Conservation (phyloP, 257 asterid genomes). For the Solanum okadae region DNA sequence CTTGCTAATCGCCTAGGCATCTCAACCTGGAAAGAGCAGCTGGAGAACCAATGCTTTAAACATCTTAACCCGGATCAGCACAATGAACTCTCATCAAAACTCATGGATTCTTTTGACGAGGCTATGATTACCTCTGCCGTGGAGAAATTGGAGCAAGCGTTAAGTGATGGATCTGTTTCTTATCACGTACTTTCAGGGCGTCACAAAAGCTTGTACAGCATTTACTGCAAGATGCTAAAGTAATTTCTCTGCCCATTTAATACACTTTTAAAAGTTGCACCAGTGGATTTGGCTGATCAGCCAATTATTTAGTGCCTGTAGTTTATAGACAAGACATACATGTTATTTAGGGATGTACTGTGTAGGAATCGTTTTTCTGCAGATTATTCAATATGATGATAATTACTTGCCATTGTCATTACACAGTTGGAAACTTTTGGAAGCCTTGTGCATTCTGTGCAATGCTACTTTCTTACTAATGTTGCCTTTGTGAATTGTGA, state of each 20-base stretch:
- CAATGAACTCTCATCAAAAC: slow-evolving; percentile 62
- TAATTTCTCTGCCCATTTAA: slow-evolving; percentile 16
- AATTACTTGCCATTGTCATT: not conserved
- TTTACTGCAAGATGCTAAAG: slow-evolving; percentile 83
- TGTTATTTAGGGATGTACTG: not conserved
- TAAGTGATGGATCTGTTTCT: slow-evolving; percentile 43
- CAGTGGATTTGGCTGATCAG: not conserved
- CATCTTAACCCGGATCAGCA: slow-evolving; percentile 67
- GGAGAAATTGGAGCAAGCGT: slow-evolving; percentile 63
- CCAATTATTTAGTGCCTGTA: not conserved
- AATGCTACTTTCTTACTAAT: not conserved
- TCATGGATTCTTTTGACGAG: slow-evolving; percentile 52
- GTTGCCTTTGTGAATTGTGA: not conserved
- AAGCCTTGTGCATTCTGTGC: not conserved
- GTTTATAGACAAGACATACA: not conserved
- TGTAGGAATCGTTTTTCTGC: not conserved
- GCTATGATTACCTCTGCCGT: slow-evolving; percentile 53
- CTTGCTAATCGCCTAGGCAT: slow-evolving; percentile 91
- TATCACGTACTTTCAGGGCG: slow-evolving; percentile 67
- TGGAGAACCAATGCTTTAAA: slow-evolving; percentile 80
- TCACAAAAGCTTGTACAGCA: slow-evolving; percentile 89
- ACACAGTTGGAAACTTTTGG: not conserved
- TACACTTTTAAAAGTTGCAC: not conserved
- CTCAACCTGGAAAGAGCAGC: slow-evolving; percentile 87
- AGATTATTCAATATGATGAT: not conserved